Conservation (phyloP, 148 eudicot species). For the Arctostaphylos glauca region DNA sequence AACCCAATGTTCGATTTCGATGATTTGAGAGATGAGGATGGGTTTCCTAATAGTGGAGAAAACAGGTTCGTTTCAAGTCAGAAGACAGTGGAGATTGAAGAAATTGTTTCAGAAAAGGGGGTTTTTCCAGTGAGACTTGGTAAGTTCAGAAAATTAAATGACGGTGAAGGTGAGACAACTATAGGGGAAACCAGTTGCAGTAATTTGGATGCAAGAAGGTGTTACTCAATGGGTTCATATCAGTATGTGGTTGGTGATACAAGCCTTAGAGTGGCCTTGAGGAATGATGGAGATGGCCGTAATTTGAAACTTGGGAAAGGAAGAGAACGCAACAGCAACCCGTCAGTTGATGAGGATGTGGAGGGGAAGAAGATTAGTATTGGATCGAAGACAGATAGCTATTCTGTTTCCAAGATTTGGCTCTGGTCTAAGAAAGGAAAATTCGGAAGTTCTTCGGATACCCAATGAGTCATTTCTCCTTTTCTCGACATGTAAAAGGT, state of each 20-base stretch:
- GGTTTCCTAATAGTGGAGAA: constrained; percentile 20
- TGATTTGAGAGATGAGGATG: constrained; percentile 42
- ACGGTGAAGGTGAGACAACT: constrained; percentile 18
- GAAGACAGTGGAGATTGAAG: constrained; percentile 36
- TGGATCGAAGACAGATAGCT: constrained; percentile 52
- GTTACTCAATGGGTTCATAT: constrained; percentile 71
- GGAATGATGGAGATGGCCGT: constrained; percentile 12
- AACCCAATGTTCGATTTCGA: constrained; percentile 46
- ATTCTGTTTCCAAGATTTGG: constrained; percentile 70
- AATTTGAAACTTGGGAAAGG: constrained; percentile 21
- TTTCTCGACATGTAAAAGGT: constrained; percentile 17
- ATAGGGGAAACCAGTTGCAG: constrained; percentile 47
- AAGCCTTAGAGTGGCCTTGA: constrained; percentile 38
- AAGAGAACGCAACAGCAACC: constrained; percentile 13
- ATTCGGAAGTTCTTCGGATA: constrained; percentile 38
- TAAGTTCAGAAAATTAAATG: constrained; percentile 42
- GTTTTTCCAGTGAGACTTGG: constrained; percentile 56
- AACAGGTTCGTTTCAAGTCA: constrained; percentile 27
- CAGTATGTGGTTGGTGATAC: constrained; percentile 54
- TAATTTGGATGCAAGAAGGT: constrained; percentile 57
- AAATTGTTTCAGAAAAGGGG: constrained; percentile 27
- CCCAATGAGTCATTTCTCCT: constrained; percentile 20
- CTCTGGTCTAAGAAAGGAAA: constrained; percentile 61
- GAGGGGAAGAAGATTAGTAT: constrained; percentile 53
- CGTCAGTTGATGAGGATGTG: constrained; percentile 16